Conservation (phyloP, 2,329 filamentous ascomycete species). For the Colletotrichum filicis region DNA sequence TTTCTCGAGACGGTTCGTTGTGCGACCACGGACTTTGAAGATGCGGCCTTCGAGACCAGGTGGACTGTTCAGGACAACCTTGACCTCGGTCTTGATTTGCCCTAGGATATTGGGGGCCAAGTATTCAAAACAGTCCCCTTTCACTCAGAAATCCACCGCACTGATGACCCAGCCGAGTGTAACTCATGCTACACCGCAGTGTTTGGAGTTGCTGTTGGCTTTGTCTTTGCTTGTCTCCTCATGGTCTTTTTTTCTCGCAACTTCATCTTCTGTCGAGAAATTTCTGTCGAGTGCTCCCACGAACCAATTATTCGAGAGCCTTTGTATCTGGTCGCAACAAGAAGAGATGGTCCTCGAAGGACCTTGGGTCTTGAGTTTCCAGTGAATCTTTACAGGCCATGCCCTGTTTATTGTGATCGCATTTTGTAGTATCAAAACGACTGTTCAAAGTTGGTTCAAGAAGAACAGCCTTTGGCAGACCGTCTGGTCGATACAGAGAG, state of each 20-base stretch:
- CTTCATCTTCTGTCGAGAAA: background rate
- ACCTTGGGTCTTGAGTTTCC: background rate
- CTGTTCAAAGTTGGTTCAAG: background rate
- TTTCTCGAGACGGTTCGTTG: background rate
- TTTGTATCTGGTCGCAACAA: background rate
- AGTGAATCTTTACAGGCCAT: background rate
- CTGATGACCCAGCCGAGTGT: background rate
- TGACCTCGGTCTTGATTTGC: background rate
- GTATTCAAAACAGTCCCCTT: background rate
- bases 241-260: background rate
- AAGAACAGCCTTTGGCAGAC: background rate
- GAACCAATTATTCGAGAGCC: background rate
- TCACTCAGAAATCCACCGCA: background rate
- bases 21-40: background rate
- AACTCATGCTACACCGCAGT: background rate
- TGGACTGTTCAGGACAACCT: background rate
- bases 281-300: background rate
- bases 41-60: background rate
- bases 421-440: background rate
- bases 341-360: background rate
- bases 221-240: background rate
- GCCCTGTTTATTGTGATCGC: background rate
- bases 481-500: background rate
- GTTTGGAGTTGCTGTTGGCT: background rate
- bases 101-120: background rate